phyloP scores from a whole-genome alignment of 805 yeast genomes.

The Candida nonsorbophila region DNA sequence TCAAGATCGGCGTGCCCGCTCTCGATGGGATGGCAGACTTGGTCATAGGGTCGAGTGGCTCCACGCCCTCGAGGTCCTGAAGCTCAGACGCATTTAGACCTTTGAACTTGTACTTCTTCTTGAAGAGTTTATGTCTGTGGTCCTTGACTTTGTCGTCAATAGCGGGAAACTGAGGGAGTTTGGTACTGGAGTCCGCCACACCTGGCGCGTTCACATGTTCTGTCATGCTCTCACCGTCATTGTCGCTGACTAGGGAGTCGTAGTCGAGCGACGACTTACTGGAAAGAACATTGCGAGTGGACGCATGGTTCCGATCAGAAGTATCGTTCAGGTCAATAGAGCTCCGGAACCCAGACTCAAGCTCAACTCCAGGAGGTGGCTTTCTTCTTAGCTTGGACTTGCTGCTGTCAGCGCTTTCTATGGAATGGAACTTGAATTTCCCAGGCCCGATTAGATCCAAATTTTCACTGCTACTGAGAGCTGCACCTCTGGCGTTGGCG shows the following conservation, averaged over 20 bases:
- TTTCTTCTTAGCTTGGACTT: slow-evolving; percentile 14
- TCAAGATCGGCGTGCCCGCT: slow-evolving; percentile 9
- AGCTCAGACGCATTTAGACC: too few species aligned
- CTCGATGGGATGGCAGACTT: too few species aligned
- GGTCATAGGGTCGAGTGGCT: too few species aligned
- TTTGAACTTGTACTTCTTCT: slow-evolving; percentile 13
- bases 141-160: slow-evolving; percentile 10
- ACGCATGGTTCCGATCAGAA: too few species aligned
- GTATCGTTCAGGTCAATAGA: too few species aligned
- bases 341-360: too few species aligned
- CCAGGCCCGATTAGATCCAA: slow-evolving; percentile 5
- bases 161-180: slow-evolving; percentile 32
- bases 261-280: too few species aligned
- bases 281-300: too few species aligned
- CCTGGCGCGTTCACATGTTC: too few species aligned
- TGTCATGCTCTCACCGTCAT: too few species aligned
- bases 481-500: slow-evolving; percentile 19
- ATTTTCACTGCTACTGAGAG: slow-evolving; percentile 16
- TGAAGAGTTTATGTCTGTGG: slow-evolving; percentile 13
- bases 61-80: too few species aligned
- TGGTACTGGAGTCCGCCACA: slow-evolving; percentile 4
- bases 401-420: slow-evolving; percentile 7
- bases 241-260: too few species aligned
- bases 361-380: slow-evolving; percentile 28
- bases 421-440: slow-evolving; percentile 7